A percentile compares a stretch with the other conserved stretches of the same genome.
These are phyloP conservation scores for Stereum hirsutum DNA, from an alignment of 1,284 basidiomycete species.

Conservation along the genomic window DNA sequence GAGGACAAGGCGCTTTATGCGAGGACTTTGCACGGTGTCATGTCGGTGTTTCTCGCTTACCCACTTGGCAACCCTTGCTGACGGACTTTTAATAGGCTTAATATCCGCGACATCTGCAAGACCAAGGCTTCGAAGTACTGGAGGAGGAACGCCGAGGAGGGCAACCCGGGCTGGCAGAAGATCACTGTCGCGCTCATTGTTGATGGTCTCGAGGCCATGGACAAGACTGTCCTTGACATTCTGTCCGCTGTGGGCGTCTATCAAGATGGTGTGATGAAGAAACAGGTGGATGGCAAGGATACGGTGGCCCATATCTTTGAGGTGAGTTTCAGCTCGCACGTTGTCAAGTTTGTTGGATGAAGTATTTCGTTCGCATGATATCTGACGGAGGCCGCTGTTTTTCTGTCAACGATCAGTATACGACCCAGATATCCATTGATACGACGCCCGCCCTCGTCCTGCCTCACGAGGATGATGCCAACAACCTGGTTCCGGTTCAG, in stretches of 20 bases:
- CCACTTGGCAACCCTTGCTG: too few relatives aligned
- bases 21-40: constrained; percentile 89
- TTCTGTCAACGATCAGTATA: constrained; percentile 74
- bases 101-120: constrained; percentile 97
- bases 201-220: constrained; percentile 93
- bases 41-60: too few relatives aligned
- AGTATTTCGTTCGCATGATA: too few relatives aligned
- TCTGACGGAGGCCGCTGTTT: background rate
- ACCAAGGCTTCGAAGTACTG: constrained; percentile 94
- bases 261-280: constrained; percentile 96
- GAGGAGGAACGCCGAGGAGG: constrained; percentile 80
- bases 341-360: background rate
- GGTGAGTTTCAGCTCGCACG: constrained; percentile 30
- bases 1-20: constrained; percentile 93
- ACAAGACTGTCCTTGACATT: constrained; percentile 88
- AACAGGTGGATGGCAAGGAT: constrained; percentile 85
- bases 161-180: constrained; percentile 84
- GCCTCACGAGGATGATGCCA: constrained; percentile 80
- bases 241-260: constrained; percentile 85
- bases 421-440: constrained; percentile 88
- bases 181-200: constrained; percentile 90
- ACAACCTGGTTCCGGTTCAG: constrained; percentile 92
- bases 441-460: constrained; percentile 84
- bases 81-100: too few relatives aligned
- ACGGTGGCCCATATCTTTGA: constrained; percentile 91